phyloP scores from a whole-genome alignment of 305 asterid genomes.

The Nicotiana rustica region DNA sequence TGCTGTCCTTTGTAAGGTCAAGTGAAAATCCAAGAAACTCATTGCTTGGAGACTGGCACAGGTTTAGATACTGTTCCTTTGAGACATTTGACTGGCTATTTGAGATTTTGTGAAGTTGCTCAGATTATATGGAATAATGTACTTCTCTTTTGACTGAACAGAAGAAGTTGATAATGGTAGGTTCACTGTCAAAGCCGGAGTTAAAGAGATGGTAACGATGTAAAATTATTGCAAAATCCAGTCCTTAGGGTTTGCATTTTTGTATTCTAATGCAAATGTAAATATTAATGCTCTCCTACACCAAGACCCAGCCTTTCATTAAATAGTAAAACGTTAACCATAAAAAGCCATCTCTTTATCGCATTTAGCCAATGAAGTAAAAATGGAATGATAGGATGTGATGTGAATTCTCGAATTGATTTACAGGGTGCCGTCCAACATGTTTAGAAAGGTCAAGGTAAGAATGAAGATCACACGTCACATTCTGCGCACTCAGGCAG shows the following conservation, averaged over 20 bases:
- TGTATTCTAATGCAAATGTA: conserved; percentile 11
- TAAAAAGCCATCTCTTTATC: neutral
- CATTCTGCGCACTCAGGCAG: neutral
- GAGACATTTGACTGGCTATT: neutral
- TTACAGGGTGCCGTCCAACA: neutral
- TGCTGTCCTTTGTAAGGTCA: conserved; percentile 90
- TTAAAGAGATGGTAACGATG: conserved; percentile 54
- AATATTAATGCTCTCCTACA: neutral
- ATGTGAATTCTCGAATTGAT: neutral
- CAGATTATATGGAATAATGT: neutral
- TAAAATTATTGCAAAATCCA: neutral
- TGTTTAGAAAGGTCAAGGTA: neutral
- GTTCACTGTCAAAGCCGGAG: conserved; percentile 68
- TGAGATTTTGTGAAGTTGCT: neutral
- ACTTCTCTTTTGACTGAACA: conserved; percentile 51
- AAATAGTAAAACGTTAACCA: neutral
- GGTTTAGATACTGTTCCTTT: conserved; percentile 49
- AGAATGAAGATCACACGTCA: neutral
- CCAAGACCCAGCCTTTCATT: neutral
- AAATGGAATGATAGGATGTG: neutral
- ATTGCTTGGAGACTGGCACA: conserved; percentile 98
- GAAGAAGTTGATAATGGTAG: conserved; percentile 97
- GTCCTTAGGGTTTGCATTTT: no score
- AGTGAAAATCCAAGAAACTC: conserved; percentile 74
- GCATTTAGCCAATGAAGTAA: neutral